Evolutionary conservation across 805 yeast species (phyloP).

Genomic region (Saturnispora sekii): DNA sequence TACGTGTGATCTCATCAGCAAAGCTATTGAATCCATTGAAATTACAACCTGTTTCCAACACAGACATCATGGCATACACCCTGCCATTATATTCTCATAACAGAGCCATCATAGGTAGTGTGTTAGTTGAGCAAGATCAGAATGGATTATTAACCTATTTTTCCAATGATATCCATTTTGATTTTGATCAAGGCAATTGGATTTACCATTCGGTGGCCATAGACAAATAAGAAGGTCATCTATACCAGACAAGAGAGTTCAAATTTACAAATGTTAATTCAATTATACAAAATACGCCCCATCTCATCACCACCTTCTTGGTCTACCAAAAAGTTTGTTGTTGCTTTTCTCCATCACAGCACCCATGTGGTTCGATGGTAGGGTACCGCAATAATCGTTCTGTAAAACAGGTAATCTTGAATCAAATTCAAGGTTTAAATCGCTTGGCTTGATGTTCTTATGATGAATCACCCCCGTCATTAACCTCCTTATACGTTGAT

Average conservation of each 20-base stretch:
- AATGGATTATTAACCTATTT: conserved; percentile 4
- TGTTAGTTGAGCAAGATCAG: conserved; percentile 11
- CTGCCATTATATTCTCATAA: conserved; percentile 12
- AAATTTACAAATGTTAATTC: neutral
- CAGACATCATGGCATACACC: conserved; percentile 8
- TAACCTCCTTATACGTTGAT: conserved; percentile 28
- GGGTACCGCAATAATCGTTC: conserved; percentile 65
- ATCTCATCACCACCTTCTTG: conserved; percentile 5
- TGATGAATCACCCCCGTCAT: conserved; percentile 31
- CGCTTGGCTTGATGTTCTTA: conserved; percentile 23
- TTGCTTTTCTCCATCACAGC: conserved; percentile 6
- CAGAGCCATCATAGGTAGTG: conserved; percentile 9
- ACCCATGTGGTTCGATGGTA: conserved; percentile 44
- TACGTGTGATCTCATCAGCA: neutral
- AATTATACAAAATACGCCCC: neutral
- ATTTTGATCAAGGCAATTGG: conserved; percentile 3
- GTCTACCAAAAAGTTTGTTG: conserved; percentile 1
- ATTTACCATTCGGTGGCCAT: neutral
- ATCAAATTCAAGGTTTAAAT: conserved; percentile 29
- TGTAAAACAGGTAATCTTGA: conserved; percentile 55
- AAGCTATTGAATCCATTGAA: conserved; percentile 2
- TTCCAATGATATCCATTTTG: neutral
- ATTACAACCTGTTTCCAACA: neutral
- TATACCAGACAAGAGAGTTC: neutral
- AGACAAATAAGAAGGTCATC: neutral